These are phyloP conservation scores for Eutrema salsugineum DNA, from an alignment of 441 rosid species.

Conservation along the genomic window DNA sequence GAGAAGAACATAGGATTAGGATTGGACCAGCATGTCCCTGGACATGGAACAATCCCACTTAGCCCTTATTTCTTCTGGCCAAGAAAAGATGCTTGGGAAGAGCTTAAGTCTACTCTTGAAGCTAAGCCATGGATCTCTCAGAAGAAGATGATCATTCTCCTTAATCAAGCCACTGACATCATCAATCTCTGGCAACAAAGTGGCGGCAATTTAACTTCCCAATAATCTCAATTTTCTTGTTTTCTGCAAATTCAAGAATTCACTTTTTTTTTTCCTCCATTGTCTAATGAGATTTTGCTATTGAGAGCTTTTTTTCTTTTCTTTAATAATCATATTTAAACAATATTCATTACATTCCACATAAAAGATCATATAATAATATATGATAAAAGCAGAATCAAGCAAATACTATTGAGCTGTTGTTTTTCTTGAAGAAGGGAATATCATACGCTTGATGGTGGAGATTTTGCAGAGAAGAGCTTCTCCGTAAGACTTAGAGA, in stretches of 20 bases:
- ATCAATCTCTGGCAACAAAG: slow-evolving; percentile 98
- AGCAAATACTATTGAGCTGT: background rate
- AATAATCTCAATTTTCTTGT: slow-evolving; percentile 6
- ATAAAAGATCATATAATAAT: background rate
- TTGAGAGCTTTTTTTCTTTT: background rate
- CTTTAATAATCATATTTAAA: background rate
- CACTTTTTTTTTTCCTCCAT: background rate
- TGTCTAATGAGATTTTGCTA: background rate
- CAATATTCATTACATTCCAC: background rate
- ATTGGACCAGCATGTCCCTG: slow-evolving; percentile 79
- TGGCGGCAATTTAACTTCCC: slow-evolving; percentile 58
- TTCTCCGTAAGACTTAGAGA: slow-evolving; percentile 27
- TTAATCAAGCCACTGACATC: slow-evolving; percentile 94
- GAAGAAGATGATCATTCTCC: slow-evolving; percentile 90
- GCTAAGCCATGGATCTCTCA: slow-evolving; percentile 93
- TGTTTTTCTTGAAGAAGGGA: slow-evolving; percentile 31
- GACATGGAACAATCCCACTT: slow-evolving; percentile 78
- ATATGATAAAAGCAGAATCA: background rate
- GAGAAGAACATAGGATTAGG: slow-evolving; percentile 95
- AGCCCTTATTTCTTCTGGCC: slow-evolving; percentile 97
- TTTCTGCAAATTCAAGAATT: slow-evolving; percentile 10
- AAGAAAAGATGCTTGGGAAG: slow-evolving; percentile 97
- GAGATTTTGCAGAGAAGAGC: slow-evolving; percentile 52
- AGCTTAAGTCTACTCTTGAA: slow-evolving; percentile 83
- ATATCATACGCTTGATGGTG: slow-evolving; percentile 45